These are phyloP conservation scores for Thielaviopsis ethacetica DNA, from an alignment of 2,329 filamentous ascomycete species.

Conservation along the genomic window DNA sequence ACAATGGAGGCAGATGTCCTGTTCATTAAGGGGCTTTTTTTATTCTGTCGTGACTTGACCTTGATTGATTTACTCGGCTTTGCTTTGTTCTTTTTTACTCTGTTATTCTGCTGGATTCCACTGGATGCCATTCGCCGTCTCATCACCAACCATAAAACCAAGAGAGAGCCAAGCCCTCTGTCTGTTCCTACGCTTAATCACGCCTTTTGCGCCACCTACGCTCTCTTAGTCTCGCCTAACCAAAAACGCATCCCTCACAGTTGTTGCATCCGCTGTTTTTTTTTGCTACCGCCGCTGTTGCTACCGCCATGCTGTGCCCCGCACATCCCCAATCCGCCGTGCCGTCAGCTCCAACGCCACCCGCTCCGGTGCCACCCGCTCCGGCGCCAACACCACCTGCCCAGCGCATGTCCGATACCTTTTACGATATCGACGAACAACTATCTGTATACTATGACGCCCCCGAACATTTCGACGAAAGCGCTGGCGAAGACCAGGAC, in stretches of 20 bases:
- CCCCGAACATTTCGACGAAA: neutral
- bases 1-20: neutral
- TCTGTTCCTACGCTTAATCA: neutral
- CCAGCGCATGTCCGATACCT: neutral
- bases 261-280: neutral
- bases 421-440: constrained; percentile 1
- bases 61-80: neutral
- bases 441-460: constrained; percentile 6
- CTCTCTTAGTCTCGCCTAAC: neutral
- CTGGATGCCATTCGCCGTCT: neutral
- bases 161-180: neutral
- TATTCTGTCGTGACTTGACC: neutral
- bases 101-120: neutral
- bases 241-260: neutral
- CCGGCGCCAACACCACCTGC: no score
- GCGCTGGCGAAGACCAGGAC: neutral
- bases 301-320: neutral
- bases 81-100: neutral
- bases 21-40: neutral
- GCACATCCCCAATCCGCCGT: neutral
- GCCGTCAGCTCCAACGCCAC: neutral
- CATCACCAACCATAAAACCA: neutral
- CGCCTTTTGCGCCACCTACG: neutral
- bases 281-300: no score
- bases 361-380: no score